These are phyloP conservation scores for Penicillium goetzii DNA, from an alignment of 495 filamentous ascomycete species.

Conservation along the genomic window DNA sequence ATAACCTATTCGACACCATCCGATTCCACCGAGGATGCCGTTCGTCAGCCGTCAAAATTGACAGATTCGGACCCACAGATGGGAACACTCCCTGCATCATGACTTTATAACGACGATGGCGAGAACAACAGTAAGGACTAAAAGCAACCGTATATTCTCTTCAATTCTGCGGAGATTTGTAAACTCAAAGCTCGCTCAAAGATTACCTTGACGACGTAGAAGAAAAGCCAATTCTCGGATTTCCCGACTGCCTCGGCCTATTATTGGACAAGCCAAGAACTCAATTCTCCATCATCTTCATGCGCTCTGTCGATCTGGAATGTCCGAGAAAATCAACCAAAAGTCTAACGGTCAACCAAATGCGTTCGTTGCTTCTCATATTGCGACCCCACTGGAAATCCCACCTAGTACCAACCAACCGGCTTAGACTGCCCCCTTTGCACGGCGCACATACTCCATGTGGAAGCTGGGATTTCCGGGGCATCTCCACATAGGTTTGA, in stretches of 20 bases:
- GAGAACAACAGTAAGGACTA: no score
- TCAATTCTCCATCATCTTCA: background rate
- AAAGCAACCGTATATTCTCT: no score
- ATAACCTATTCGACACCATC: background rate
- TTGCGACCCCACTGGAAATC: background rate
- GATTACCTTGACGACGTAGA: background rate
- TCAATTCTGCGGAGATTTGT: no score
- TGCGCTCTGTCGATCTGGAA: conserved; percentile 12
- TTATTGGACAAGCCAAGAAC: background rate
- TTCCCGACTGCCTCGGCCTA: conserved; percentile 5
- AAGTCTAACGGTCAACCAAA: background rate
- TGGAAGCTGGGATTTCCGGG: conserved; percentile 6
- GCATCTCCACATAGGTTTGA: background rate
- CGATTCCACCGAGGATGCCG: background rate
- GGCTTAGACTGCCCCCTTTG: background rate
- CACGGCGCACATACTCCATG: background rate
- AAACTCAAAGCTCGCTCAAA: background rate
- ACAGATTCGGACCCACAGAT: background rate
- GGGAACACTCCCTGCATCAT: background rate
- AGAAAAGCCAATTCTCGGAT: background rate
- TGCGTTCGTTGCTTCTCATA: background rate
- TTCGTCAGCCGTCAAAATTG: background rate
- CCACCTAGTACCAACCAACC: background rate
- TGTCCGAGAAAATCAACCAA: conserved; percentile 17
- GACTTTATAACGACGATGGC: background rate